Base-by-base conservation (phyloP, 2,329 filamentous ascomycete species). In the Sporothrix euskadiensis region DNA sequence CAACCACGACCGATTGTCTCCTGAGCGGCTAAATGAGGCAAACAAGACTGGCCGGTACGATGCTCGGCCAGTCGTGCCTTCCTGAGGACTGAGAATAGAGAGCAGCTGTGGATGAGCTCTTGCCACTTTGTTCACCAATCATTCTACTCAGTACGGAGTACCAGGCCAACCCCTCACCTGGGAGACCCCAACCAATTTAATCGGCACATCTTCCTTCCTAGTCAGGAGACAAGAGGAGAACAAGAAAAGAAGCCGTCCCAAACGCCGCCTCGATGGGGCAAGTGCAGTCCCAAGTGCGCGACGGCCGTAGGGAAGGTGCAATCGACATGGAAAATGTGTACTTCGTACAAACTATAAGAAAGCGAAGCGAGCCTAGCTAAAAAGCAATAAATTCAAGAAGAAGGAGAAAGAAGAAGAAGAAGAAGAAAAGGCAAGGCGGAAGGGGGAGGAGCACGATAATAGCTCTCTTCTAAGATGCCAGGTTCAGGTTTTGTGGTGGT, bases 1-100 rank as follows among this genome's bases (percentile, higher is more conserved):
- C 35, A 12, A 65, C 59, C 59, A 44, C 30, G 39, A 19, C 59
- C 59, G 44, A 65, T 65, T 26, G 32, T 47, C 66, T 54, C 66
- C 66, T 71, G 47, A 19, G 72, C 72, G 72, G 68, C 49, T 73
- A 73, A 73, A 73, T 8, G 7, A 44, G 22, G 68, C 52, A 61
- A 19, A n/a, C 19, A 3, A 35, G n/a, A 8, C 4, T 8, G 8
- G 30, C 22, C 19, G 59, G 19, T 10, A 63, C 5, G 19, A 63
- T 22, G n/a, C 30, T 32, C 35, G 59, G 39, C 35, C 26, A 59
- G 56, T 59, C 14, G 30, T 59, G 30, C 56, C 14, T 59, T 59
- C 35, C 8, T 35, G 35, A 35, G 4, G 35, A 35, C 56, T 35
- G 35, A 35, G 4, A 8, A 35, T 30, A 19, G 14, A 19, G 14